Base-by-base conservation (phyloP, 352 stramenopile genomes). In the Phytophthora tentaculata region DNA sequence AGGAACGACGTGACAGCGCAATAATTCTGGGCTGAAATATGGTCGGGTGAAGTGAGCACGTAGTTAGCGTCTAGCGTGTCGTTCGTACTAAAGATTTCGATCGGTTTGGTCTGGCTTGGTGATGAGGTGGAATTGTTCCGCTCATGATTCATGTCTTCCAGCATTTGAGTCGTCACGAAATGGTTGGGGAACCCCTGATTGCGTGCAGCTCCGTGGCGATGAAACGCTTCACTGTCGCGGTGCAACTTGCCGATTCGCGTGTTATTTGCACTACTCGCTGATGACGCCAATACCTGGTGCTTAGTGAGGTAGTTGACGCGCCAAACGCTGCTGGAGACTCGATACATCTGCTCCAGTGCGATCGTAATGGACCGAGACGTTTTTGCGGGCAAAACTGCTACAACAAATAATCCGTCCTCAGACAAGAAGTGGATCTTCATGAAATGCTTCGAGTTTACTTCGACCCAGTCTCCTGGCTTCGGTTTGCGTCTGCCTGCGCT, bases 31-130 rank as follows among this genome's bases (percentile, higher is more conserved):
- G 76, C 67, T 4, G 69, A 66, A 24, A 91, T 77, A 12, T 89
- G 44, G 9, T 64, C 67, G 4, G 75, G 75, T 0, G 82, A 77
- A 6, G 82, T 74, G 24, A 92, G 68, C 49, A 92, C 84, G 61
- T 90, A 92, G 69, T 92, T 92, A 47, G 82, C 71, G 64, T 92
- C 79, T 19, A 86, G 39, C n/a, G 82, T 86, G 39, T 84, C 71
- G n/a, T 79, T 86, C 6, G 77, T 69, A 51, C 64, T 76, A 49
- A 88, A 92, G 29, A 89, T 53, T 29, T 87, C 72, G 16, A 92
- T 68, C 4, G 74, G 28, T 9, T 58, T 65, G 12, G 17, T 37
- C n/a, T 45, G 80, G 19, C 78, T 62, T 16, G 67, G 74, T 1
- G 71, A 63, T 29, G 43, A 60, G 23, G 76, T 83, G 8, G 76